phyloP scores from a whole-genome alignment of 2,329 filamentous ascomycete species.

The Venturiaceae sp. region DNA sequence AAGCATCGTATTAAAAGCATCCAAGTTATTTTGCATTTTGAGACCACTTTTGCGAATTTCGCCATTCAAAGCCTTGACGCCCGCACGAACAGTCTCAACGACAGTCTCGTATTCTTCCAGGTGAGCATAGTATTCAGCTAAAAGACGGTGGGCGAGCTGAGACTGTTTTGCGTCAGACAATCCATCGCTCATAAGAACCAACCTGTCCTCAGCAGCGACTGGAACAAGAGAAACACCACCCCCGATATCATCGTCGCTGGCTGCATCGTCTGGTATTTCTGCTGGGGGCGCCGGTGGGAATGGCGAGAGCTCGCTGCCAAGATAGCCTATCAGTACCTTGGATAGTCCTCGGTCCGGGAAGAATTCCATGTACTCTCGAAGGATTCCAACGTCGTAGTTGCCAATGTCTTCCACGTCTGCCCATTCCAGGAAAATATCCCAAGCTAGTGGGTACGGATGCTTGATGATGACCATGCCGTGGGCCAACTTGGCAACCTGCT shows the following conservation, averaged over 20 bases:
- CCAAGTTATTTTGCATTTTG: constrained; percentile 51
- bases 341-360: constrained; percentile 79
- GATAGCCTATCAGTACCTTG: constrained; percentile 71
- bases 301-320: constrained; percentile 75
- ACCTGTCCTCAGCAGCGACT: constrained; percentile 8
- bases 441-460: constrained; percentile 79
- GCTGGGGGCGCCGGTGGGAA: constrained; percentile 45
- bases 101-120: constrained; percentile 78
- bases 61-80: constrained; percentile 48
- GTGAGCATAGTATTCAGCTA: constrained; percentile 73
- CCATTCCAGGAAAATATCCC: constrained; percentile 88
- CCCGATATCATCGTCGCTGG: constrained; percentile 32
- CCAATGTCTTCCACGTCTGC: constrained; percentile 62
- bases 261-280: constrained; percentile 19
- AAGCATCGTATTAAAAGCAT: constrained; percentile 67
- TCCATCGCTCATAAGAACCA: constrained; percentile 26
- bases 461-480: constrained; percentile 95
- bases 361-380: constrained; percentile 70
- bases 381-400: constrained; percentile 68
- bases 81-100: constrained; percentile 70
- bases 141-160: constrained; percentile 70
- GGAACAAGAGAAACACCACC: constrained; percentile 41
- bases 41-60: constrained; percentile 61
- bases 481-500: constrained; percentile 66
- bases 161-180: constrained; percentile 49